Conservation (phyloP, 257 asterid species). For the Forsythia viridissima region DNA sequence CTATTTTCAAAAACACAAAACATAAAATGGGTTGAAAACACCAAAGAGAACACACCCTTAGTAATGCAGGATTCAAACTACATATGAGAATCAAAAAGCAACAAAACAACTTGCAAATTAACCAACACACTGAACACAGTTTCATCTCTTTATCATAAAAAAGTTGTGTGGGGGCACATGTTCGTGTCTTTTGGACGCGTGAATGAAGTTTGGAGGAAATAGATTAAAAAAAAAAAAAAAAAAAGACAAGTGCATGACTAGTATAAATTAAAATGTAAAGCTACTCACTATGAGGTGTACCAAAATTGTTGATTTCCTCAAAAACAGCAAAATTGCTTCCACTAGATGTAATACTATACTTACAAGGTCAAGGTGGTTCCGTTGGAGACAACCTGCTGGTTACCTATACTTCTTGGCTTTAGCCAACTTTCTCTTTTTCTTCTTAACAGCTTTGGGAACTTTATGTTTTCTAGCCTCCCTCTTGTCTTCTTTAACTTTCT, state of each 20-base stretch:
- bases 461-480: constrained; percentile 81
- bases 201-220: not conserved
- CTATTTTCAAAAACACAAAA: too few species aligned
- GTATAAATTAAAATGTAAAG: not conserved
- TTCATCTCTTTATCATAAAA: not conserved
- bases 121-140: not conserved
- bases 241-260: not conserved
- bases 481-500: constrained; percentile 92
- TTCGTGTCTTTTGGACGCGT: too few species aligned
- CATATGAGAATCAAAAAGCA: not conserved
- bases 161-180: not conserved
- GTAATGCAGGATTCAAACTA: not conserved
- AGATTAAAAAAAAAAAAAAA: not conserved
- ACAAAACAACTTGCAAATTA: not conserved
- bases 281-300: not conserved
- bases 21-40: too few species aligned
- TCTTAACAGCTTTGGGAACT: constrained; percentile 78
- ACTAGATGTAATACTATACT: not conserved
- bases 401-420: constrained; percentile 82
- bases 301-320: not conserved
- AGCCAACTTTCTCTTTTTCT: constrained; percentile 86
- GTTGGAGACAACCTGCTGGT: not conserved
- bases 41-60: too few species aligned
- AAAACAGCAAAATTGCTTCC: not conserved
- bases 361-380: not conserved